These are phyloP conservation scores for Begonia loranthoides DNA, from an alignment of 306 rosid species.

Conservation along the genomic window DNA sequence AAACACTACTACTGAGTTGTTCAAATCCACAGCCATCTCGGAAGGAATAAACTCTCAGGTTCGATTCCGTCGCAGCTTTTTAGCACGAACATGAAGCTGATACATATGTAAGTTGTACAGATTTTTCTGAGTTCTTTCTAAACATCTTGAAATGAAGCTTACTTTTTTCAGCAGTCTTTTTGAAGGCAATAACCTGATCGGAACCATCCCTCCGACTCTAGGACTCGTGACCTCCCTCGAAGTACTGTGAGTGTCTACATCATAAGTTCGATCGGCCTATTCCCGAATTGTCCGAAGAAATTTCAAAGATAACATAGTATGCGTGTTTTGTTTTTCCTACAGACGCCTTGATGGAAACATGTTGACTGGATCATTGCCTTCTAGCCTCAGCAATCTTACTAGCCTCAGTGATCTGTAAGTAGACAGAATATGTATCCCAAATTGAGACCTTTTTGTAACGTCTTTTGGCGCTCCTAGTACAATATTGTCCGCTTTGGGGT, in stretches of 20 bases:
- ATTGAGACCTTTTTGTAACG: too few species aligned
- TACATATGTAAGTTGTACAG: constrained; percentile 44
- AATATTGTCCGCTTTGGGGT: too few species aligned
- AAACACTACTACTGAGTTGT: constrained; percentile 1
- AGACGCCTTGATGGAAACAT: constrained; percentile 4
- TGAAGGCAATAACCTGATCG: constrained; percentile 31
- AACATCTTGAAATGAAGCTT: not conserved
- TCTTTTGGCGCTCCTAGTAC: too few species aligned
- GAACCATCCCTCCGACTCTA: constrained; percentile 45
- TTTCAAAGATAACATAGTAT: not conserved
- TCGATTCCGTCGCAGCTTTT: constrained; percentile 38
- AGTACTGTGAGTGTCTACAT: constrained; percentile 53
- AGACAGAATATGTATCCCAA: not conserved
- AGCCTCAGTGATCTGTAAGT: not conserved
- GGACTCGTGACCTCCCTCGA: constrained; percentile 31
- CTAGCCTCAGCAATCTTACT: not conserved
- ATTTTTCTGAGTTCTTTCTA: not conserved
- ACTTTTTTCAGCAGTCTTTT: constrained; percentile 31
- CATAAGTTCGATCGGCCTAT: constrained; percentile 8
- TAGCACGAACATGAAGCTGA: constrained; percentile 32
- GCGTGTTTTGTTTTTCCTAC: not conserved
- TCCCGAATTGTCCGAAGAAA: not conserved
- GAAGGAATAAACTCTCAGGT: constrained; percentile 40
- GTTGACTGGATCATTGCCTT: not conserved
- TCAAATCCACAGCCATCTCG: constrained; percentile 44